phyloP scores from a whole-genome alignment of 306 rosid species.

The Trichosanthes cucumerina region DNA sequence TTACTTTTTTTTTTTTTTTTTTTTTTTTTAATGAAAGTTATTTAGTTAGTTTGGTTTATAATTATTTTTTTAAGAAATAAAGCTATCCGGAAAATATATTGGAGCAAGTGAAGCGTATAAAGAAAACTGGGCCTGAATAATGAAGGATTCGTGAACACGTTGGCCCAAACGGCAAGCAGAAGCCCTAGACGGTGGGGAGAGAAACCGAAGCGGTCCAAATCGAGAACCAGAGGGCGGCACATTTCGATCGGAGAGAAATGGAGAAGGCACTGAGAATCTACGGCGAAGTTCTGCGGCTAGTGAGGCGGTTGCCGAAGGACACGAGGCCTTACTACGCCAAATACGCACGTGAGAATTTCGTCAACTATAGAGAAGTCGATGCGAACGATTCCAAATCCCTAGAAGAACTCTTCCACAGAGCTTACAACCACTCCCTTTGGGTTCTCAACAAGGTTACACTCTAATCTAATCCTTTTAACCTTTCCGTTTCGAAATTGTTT shows the following conservation, averaged over 20 bases:
- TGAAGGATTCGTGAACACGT: not conserved
- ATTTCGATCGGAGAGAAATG: constrained; percentile 21
- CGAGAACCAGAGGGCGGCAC: not conserved
- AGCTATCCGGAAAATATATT: not conserved
- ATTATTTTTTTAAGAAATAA: too few relatives aligned
- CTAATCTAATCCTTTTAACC: not conserved
- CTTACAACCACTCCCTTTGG: constrained; percentile 71
- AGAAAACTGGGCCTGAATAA: not conserved
- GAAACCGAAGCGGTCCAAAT: not conserved
- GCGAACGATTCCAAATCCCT: constrained; percentile 26
- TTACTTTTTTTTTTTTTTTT: too few relatives aligned
- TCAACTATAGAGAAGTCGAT: constrained; percentile 38
- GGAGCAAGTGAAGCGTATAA: not conserved
- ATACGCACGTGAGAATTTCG: constrained; percentile 65
- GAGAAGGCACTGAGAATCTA: constrained; percentile 59
- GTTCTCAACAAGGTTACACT: constrained; percentile 56
- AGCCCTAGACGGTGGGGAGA: not conserved
- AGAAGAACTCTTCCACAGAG: constrained; percentile 35
- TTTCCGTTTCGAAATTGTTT: not conserved
- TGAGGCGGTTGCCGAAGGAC: constrained; percentile 41
- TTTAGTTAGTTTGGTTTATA: too few relatives aligned
- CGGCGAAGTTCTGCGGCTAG: constrained; percentile 55
- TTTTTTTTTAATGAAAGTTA: too few relatives aligned
- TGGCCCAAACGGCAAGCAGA: not conserved
- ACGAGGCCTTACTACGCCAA: constrained; percentile 50